phyloP scores from a whole-genome alignment of 768 basidiomycete species.

The Rhodosporidiobolus sp. region DNA sequence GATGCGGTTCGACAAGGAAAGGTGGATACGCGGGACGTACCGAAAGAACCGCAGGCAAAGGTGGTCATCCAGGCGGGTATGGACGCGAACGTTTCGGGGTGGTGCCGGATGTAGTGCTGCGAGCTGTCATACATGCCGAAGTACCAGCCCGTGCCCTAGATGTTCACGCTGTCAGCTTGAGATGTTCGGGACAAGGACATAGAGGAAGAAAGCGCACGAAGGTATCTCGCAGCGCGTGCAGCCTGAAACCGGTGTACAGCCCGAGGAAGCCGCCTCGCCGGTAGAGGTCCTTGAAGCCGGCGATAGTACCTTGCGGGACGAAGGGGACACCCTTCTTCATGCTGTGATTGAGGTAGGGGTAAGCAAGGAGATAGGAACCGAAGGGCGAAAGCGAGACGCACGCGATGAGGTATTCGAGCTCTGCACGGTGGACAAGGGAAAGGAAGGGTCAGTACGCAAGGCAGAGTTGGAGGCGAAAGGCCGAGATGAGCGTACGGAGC shows the following conservation, averaged over 20 bases:
- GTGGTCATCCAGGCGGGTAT: constrained; percentile 1
- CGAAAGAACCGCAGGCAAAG: too few relatives aligned
- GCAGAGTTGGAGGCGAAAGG: too few relatives aligned
- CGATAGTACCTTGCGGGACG: constrained; percentile 38
- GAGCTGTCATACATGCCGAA: constrained; percentile 46
- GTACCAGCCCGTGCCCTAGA: constrained; percentile 44
- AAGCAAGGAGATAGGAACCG: not conserved
- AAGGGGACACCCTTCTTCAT: constrained; percentile 41
- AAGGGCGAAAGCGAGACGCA: not conserved
- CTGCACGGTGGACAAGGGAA: not conserved
- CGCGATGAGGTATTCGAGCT: constrained; percentile 44
- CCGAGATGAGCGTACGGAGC: constrained; percentile 9
- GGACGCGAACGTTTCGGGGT: constrained; percentile 17
- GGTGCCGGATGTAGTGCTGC: constrained; percentile 24
- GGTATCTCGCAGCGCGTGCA: constrained; percentile 41
- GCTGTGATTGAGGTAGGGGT: constrained; percentile 1
- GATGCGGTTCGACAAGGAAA: too few relatives aligned
- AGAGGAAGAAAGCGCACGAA: constrained; percentile 5
- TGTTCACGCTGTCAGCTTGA: too few relatives aligned
- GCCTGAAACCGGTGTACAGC: constrained; percentile 40
- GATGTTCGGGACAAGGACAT: not conserved
- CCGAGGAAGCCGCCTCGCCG: constrained; percentile 37
- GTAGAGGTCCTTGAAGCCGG: constrained; percentile 40
- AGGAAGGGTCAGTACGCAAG: not conserved
- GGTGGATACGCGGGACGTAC: not conserved